Evolutionary conservation across 371 early-diverging fungal genomes (phyloP).

Genomic region (Mortierella sp.): DNA sequence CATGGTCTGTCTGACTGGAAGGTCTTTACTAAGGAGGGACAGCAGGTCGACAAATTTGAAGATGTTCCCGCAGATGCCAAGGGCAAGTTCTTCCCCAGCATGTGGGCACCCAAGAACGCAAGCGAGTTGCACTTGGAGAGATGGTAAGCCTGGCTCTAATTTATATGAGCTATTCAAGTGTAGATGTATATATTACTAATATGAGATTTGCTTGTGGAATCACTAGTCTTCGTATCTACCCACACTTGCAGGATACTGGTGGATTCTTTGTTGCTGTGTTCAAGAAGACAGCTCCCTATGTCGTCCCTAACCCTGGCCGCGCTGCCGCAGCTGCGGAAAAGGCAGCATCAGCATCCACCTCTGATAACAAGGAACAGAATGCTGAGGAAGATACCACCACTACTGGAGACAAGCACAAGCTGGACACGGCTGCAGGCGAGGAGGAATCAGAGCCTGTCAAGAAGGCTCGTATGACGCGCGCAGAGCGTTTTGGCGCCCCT

Average conservation of each 20-base stretch:
- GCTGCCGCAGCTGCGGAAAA: slow-evolving; percentile 35
- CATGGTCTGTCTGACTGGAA: slow-evolving; percentile 92
- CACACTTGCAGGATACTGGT: slow-evolving; percentile 98
- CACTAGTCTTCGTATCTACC: slow-evolving; percentile 90
- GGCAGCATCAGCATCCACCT: slow-evolving; percentile 8
- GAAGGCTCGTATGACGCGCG: slow-evolving; percentile 53
- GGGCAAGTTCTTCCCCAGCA: slow-evolving; percentile 64
- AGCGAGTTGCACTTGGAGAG: slow-evolving; percentile 79
- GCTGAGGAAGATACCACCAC: slow-evolving; percentile 29
- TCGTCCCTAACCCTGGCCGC: slow-evolving; percentile 64
- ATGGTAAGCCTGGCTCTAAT: slow-evolving; percentile 63
- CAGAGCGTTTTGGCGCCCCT: slow-evolving; percentile 63
- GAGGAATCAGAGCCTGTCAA: slow-evolving; percentile 33
- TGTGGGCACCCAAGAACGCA: slow-evolving; percentile 86
- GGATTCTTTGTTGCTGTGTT: slow-evolving; percentile 99
- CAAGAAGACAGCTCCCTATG: slow-evolving; percentile 82
- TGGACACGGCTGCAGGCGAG: slow-evolving; percentile 21
- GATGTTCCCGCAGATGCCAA: slow-evolving; percentile 66
- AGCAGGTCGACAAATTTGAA: slow-evolving; percentile 68
- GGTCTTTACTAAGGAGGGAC: slow-evolving; percentile 66
- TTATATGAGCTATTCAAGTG: not conserved
- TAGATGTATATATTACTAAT: not conserved
- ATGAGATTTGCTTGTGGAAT: slow-evolving; percentile 7
- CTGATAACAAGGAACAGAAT: slow-evolving; percentile 23
- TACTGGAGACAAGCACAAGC: slow-evolving; percentile 39